Percentiles rank a stretch among this genome's conserved stretches.
Conservation (phyloP, 2,329 filamentous ascomycete genomes). For the Claviceps humidiphila region DNA sequence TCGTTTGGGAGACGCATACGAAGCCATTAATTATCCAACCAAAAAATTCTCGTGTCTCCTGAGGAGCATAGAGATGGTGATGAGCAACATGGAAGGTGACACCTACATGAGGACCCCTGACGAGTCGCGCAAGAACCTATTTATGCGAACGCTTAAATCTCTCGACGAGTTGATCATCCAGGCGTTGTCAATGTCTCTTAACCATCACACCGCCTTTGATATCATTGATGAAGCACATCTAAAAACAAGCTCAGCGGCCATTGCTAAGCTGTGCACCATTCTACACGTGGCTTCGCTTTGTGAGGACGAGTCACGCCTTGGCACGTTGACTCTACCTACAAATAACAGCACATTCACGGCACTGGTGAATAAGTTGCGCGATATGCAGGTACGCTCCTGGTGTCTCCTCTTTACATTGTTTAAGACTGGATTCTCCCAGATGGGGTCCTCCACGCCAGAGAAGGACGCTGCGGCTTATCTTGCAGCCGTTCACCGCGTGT, state of each 20-base stretch:
- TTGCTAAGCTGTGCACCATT: conserved; percentile 59
- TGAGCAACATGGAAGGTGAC: conserved; percentile 48
- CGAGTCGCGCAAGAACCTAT: conserved; percentile 52
- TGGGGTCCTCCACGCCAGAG: conserved; percentile 43
- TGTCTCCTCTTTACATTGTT: conserved; percentile 72
- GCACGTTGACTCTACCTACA: conserved; percentile 49
- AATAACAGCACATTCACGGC: conserved; percentile 41
- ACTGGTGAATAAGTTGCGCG: conserved; percentile 56
- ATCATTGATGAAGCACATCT: conserved; percentile 74
- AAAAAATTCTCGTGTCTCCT: conserved; percentile 83
- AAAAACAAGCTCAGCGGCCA: conserved; percentile 54
- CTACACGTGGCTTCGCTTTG: conserved; percentile 69
- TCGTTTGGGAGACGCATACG: conserved; percentile 79
- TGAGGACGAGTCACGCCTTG: conserved; percentile 75
- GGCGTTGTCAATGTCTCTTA: conserved; percentile 54
- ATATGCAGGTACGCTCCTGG: conserved; percentile 82
- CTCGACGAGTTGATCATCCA: conserved; percentile 65
- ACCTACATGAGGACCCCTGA: conserved; percentile 45
- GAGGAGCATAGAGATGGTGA: conserved; percentile 71
- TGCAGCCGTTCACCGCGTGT: conserved; percentile 66
- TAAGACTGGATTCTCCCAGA: conserved; percentile 61
- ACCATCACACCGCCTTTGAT: conserved; percentile 60
- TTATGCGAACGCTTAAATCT: conserved; percentile 66
- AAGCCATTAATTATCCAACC: conserved; percentile 68
- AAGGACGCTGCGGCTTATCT: conserved; percentile 70